Conservation (phyloP, 768 basidiomycete genomes). For the Rossbeevera mucosa region DNA sequence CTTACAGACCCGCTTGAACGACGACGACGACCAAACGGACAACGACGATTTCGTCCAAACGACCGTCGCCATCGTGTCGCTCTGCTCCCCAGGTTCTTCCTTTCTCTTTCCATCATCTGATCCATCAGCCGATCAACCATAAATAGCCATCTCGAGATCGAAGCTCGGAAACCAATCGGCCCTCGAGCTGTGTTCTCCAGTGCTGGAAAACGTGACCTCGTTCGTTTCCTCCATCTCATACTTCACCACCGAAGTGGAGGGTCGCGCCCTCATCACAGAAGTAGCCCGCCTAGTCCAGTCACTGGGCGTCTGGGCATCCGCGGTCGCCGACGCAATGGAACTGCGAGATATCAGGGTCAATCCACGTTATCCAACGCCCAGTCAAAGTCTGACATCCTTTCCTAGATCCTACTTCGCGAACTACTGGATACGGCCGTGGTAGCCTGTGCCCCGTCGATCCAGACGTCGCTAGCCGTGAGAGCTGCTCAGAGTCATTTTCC, state of each 20-base stretch:
- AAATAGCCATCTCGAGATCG: conserved; percentile 23
- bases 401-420: conserved; percentile 25
- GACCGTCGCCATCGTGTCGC: conserved; percentile 11
- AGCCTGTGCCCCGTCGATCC: conserved; percentile 36
- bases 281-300: conserved; percentile 14
- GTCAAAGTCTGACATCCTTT: neutral
- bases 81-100: conserved; percentile 23
- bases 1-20: conserved; percentile 17
- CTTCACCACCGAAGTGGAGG: conserved; percentile 8
- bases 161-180: conserved; percentile 23
- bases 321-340: neutral
- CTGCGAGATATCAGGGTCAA: conserved; percentile 20
- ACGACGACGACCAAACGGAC: conserved; percentile 3
- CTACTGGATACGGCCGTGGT: conserved; percentile 37
- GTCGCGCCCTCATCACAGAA: conserved; percentile 20
- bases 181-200: conserved; percentile 17
- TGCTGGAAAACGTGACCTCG: conserved; percentile 12
- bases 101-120: neutral
- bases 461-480: conserved; percentile 43
- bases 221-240: conserved; percentile 18
- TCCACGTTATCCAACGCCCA: neutral
- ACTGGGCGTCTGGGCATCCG: conserved; percentile 15
- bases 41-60: conserved; percentile 14
- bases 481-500: conserved; percentile 45
- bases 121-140: neutral